These are phyloP conservation scores for Hevea brasiliensis DNA, from an alignment of 345 rosid genomes.

Conservation along the genomic window DNA sequence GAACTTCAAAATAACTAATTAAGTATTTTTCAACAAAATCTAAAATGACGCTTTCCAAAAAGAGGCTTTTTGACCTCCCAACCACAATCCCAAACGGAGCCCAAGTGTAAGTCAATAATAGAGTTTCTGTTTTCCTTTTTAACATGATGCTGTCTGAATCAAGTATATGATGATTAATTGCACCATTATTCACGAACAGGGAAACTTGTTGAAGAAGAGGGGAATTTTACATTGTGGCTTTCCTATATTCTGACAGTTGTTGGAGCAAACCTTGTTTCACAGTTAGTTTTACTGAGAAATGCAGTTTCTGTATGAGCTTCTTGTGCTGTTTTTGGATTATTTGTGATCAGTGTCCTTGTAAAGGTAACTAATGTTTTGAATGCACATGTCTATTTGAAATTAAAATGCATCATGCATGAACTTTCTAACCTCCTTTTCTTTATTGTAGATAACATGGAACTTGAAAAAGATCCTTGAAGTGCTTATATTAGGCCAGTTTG, in stretches of 20 bases:
- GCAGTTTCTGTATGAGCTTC: conserved; percentile 93
- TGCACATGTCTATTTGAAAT: conserved; percentile 12
- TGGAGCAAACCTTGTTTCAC: conserved; percentile 88
- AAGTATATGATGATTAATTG: conserved; percentile 18
- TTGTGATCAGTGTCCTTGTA: conserved; percentile 84
- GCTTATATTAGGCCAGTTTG: conserved; percentile 91
- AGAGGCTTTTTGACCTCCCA: too few relatives aligned
- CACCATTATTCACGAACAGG: conserved; percentile 43
- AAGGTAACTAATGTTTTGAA: conserved; percentile 47
- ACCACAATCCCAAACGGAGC: too few relatives aligned
- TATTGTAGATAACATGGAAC: conserved; percentile 80
- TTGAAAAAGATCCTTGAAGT: conserved; percentile 98
- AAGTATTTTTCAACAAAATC: too few relatives aligned
- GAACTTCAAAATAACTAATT: too few relatives aligned
- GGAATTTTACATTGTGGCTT: conserved; percentile 74
- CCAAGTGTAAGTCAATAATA: background rate
- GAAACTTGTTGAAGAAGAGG: conserved; percentile 95
- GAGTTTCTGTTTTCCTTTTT: conserved; percentile 4
- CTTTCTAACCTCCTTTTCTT: conserved; percentile 8
- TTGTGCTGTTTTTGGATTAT: conserved; percentile 90
- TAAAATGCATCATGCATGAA: background rate
- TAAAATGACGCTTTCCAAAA: too few relatives aligned
- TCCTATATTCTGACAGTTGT: conserved; percentile 77
- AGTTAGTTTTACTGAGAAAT: conserved; percentile 89
- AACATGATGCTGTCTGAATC: background rate